Base-by-base conservation (phyloP, 768 basidiomycete species). In the Austroboletus eburneus region DNA sequence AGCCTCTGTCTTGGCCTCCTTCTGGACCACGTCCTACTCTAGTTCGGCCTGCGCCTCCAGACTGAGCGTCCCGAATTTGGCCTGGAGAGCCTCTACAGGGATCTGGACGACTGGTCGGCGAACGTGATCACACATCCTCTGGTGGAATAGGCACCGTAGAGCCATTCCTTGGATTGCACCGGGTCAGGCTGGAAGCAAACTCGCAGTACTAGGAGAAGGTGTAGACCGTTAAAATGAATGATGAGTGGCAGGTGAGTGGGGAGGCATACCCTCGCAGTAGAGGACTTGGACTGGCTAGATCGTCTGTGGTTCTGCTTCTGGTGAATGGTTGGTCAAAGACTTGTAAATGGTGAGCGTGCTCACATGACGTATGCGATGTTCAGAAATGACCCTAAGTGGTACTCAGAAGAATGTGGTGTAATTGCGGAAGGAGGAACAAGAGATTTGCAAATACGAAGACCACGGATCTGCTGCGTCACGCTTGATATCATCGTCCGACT, bases 161-260 rank as follows among this genome's bases (percentile, higher is more conserved):
- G 67, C 91, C 91, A 94, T 52, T 91, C 83, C 66, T 96, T 97
- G n/a, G n/a, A n/a, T n/a, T n/a, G 72, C 95, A 97, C 64, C 79
- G 81, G 18, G 92, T 90, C 46, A 94, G 57, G 52, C 83, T 85
- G 20, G 86, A 81, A 12, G 91, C 91, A 57, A 98, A 99, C 69
- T 96, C 92, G 72, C 95, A 99, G 70, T 94, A 98, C 72, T 99
- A 78, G 1, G 95, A 96, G 62, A 86, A 87, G 9, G 85, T 76
- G 80, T 96, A 98, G 35, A 98, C 91, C 87, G 52, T 1, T n/a
- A 30, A 17, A 54, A 9, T 52, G 32, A 21, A 4, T 16, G 16
- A n/a, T 12, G 18, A 24, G 22, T 9, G 1, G 6, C 21, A 17
- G 16, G 9, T n/a, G 14, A 23, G 24, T 43, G 16, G 12, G 30